Percentiles rank a stretch among this genome's conserved stretches.
Conservation (phyloP, 129 eudicot species). For the Saussurea involucrata region DNA sequence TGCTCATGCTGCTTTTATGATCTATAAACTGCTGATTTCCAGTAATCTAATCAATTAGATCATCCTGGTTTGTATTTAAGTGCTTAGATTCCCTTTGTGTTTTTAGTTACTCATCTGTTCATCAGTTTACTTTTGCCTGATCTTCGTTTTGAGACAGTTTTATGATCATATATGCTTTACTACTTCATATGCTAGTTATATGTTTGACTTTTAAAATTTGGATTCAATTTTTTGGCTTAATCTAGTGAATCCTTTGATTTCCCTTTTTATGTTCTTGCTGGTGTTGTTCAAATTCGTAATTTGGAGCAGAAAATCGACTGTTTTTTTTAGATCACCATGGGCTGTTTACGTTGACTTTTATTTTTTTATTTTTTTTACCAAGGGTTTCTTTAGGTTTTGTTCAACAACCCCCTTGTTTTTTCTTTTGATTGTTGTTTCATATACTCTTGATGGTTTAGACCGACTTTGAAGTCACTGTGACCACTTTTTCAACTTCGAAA, state of each 20-base stretch:
- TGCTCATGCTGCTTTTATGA: neutral
- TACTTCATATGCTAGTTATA: constrained; percentile 6
- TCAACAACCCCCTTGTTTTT: neutral
- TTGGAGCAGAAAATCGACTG: neutral
- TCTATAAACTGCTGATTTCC: neutral
- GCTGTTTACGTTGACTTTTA: constrained; percentile 5
- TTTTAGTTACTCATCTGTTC: neutral
- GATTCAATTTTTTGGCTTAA: neutral
- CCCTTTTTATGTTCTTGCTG: neutral
- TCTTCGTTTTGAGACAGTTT: neutral
- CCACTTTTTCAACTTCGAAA: neutral
- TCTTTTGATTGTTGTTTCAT: neutral
- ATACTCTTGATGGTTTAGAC: neutral
- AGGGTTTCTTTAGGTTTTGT: constrained; percentile 2
- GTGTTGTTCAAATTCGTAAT: neutral
- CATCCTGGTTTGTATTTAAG: neutral
- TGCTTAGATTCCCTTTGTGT: neutral
- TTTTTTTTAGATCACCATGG: neutral
- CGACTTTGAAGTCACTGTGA: neutral
- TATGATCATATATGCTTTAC: neutral
- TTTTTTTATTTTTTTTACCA: neutral
- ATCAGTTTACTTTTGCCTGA: too few relatives aligned
- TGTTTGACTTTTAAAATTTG: neutral
- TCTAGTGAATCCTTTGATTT: neutral
- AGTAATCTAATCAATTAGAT: neutral